Percentiles rank a stretch among this genome's conserved stretches.
Evolutionary conservation across 768 basidiomycete species (phyloP).

Genomic region (Tulasnella calospora): DNA sequence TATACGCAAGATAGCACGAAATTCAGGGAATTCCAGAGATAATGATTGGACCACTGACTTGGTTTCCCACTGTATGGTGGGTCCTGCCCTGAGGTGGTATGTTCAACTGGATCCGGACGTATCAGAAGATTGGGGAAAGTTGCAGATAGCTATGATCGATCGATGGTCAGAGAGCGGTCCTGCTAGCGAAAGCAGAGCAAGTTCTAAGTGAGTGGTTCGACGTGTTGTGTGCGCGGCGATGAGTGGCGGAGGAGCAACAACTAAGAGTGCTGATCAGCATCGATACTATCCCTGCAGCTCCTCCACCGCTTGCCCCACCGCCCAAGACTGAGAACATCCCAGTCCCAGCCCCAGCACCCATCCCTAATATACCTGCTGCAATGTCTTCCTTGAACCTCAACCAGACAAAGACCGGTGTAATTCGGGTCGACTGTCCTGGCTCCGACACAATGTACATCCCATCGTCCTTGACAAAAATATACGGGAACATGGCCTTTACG

Average conservation of each 20-base stretch:
- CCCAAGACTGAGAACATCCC: not conserved
- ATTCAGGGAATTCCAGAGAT: not conserved
- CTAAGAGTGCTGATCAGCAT: not conserved
- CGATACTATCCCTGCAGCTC: not conserved
- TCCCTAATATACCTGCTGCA: not conserved
- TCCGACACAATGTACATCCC: not conserved
- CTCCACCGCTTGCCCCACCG: too few species aligned
- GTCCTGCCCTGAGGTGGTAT: not conserved
- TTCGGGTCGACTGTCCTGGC: not conserved
- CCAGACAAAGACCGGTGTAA: not conserved
- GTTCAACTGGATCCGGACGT: not conserved
- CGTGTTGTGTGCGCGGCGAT: too few species aligned
- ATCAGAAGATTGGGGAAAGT: not conserved
- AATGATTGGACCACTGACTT: conserved; percentile 4
- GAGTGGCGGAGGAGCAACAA: too few species aligned
- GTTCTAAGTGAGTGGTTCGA: too few species aligned
- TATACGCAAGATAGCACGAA: not conserved
- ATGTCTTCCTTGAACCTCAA: not conserved
- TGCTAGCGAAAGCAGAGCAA: not conserved
- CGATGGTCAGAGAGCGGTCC: not conserved
- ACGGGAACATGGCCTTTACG: too few species aligned
- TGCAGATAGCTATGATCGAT: conserved; percentile 1
- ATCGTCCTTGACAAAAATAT: not conserved
- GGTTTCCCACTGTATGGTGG: not conserved
- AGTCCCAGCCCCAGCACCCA: not conserved